These are phyloP conservation scores for Cyclocybe cylindracea DNA, from an alignment of 768 basidiomycete genomes.

Conservation along the genomic window DNA sequence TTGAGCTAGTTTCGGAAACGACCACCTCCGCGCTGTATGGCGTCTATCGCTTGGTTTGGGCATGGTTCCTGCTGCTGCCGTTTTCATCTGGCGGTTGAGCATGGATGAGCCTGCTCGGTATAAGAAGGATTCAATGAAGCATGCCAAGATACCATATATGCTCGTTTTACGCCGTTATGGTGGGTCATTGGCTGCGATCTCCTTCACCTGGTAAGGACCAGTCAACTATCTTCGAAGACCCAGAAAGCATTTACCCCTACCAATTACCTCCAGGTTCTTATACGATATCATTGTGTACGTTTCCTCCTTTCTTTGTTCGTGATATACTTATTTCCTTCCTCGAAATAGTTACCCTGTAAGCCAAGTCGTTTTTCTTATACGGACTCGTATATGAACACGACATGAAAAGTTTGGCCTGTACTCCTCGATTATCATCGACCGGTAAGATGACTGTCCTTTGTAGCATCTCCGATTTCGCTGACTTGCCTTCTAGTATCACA, in stretches of 20 bases:
- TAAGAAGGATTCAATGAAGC: constrained; percentile 79
- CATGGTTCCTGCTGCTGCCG: constrained; percentile 72
- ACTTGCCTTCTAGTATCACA: constrained; percentile 48
- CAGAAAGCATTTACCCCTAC: background rate
- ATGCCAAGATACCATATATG: constrained; percentile 70
- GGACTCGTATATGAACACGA: background rate
- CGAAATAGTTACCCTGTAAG: constrained; percentile 61
- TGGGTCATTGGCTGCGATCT: constrained; percentile 69
- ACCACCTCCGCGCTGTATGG: constrained; percentile 88
- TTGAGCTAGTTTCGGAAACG: constrained; percentile 59
- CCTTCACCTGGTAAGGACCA: constrained; percentile 64
- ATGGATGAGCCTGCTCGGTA: constrained; percentile 82
- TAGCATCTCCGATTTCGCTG: background rate
- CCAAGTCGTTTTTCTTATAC: constrained; percentile 1
- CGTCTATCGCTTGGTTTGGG: constrained; percentile 85
- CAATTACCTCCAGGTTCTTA: constrained; percentile 50
- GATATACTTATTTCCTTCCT: background rate
- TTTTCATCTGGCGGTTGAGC: constrained; percentile 85
- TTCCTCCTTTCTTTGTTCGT: background rate
- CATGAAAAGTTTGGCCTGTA: constrained; percentile 71
- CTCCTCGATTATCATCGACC: constrained; percentile 72
- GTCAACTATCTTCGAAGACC: background rate
- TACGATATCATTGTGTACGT: constrained; percentile 80
- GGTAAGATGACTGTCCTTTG: constrained; percentile 35
- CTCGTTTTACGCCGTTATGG: constrained; percentile 84